Conservation (phyloP, 73 alveolate species). For the Paramecium caudatum region DNA sequence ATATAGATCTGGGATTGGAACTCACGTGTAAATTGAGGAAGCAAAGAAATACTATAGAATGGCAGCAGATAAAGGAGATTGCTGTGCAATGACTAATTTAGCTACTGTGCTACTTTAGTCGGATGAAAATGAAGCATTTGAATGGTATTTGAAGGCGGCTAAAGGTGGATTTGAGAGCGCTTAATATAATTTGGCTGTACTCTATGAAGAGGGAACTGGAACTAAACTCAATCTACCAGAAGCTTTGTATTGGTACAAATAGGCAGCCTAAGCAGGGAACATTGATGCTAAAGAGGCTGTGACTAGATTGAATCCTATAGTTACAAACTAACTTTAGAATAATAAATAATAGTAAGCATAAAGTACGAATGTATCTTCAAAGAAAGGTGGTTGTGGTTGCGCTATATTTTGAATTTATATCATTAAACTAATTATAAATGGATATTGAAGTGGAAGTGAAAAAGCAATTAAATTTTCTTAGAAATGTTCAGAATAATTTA, state of each 20-base stretch:
- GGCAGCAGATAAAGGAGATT: constrained; percentile 70
- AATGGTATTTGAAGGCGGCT: constrained; percentile 51
- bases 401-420: constrained; percentile 17
- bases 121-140: constrained; percentile 39
- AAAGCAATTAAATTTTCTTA: neutral
- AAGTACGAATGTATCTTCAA: neutral
- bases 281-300: constrained; percentile 59
- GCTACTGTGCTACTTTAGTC: constrained; percentile 48
- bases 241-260: constrained; percentile 50
- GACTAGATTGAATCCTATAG: neutral
- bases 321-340: neutral
- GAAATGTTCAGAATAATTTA: neutral
- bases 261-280: constrained; percentile 57
- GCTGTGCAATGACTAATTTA: constrained; percentile 56
- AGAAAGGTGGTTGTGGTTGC: constrained; percentile 48
- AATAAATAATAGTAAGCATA: constrained; percentile 3
- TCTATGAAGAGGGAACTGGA: constrained; percentile 66
- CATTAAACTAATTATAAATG: constrained; percentile 50
- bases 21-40: constrained; percentile 4
- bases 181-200: constrained; percentile 46
- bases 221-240: neutral
- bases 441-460: constrained; percentile 47
- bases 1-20: constrained; percentile 68
- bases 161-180: constrained; percentile 65
- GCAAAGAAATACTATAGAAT: constrained; percentile 30